A percentile compares a stretch with the other conserved stretches of the same genome.
Evolutionary conservation across 2,329 filamentous ascomycete species (phyloP).

Genomic region (Alternaria triticina): DNA sequence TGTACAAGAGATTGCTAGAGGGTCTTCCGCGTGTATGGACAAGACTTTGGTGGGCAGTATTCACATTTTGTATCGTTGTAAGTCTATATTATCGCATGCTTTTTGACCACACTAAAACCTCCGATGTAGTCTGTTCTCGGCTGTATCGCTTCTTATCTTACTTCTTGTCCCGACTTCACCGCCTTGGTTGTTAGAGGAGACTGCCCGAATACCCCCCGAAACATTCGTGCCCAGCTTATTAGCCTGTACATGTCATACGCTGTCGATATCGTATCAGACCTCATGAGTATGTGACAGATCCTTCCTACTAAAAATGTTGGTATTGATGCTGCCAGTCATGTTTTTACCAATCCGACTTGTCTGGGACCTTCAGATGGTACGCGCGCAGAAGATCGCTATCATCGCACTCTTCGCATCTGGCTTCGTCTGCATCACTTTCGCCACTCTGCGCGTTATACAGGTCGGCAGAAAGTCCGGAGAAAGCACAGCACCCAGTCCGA

Average conservation of each 20-base stretch:
- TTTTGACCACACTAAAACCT: background rate
- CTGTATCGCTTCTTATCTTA: constrained; percentile 34
- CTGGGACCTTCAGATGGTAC: constrained; percentile 45
- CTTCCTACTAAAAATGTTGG: background rate
- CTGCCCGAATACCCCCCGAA: constrained; percentile 31
- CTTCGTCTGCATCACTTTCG: constrained; percentile 30
- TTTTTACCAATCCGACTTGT: constrained; percentile 46
- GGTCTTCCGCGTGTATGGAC: constrained; percentile 36
- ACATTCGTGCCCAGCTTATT: constrained; percentile 34
- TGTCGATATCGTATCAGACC: constrained; percentile 43
- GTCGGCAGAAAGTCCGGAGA: constrained; percentile 27
- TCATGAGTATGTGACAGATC: constrained; percentile 34
- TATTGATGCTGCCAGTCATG: constrained; percentile 39
- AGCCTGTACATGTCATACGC: constrained; percentile 44
- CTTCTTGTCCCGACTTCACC: constrained; percentile 40
- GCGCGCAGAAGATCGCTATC: constrained; percentile 43
- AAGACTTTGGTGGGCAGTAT: constrained; percentile 46
- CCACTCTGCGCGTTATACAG: constrained; percentile 38
- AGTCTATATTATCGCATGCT: background rate
- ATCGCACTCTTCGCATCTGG: constrained; percentile 33
- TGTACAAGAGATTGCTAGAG: constrained; percentile 47
- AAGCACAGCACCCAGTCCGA: constrained; percentile 30
- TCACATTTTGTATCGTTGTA: constrained; percentile 44
- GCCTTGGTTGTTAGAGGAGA: constrained; percentile 40
- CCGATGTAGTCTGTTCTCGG: constrained; percentile 41